Evolutionary conservation across 768 basidiomycete species (phyloP).

Genomic region (Amanita fuliginea): DNA sequence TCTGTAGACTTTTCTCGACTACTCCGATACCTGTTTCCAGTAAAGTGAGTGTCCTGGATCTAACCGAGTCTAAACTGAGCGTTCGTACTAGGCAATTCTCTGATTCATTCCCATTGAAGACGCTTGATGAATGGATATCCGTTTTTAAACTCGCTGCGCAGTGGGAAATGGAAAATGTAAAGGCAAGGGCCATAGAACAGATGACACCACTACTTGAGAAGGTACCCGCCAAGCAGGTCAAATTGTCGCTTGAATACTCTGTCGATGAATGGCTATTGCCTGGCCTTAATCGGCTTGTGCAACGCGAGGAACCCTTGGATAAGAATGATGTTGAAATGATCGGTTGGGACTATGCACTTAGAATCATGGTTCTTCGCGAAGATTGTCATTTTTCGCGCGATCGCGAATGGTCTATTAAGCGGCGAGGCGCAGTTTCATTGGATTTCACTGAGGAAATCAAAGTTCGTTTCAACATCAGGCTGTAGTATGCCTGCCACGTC

Average conservation of each 20-base stretch:
- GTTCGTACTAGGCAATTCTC: not conserved
- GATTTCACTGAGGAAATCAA: not conserved
- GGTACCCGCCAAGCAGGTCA: constrained; percentile 14
- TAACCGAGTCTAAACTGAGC: not conserved
- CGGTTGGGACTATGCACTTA: constrained; percentile 13
- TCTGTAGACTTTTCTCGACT: constrained; percentile 14
- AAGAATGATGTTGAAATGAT: constrained; percentile 13
- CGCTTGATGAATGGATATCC: constrained; percentile 17
- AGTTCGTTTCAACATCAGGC: not conserved
- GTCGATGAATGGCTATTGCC: constrained; percentile 19
- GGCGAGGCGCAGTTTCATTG: not conserved
- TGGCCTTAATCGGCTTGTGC: constrained; percentile 12
- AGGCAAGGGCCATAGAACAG: constrained; percentile 15
- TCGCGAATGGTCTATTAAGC: not conserved
- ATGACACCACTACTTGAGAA: constrained; percentile 11
- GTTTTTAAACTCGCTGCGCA: constrained; percentile 22
- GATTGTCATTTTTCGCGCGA: not conserved
- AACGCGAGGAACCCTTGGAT: constrained; percentile 13
- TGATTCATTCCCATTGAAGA: not conserved
- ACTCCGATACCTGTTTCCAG: constrained; percentile 12
- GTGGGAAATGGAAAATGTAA: constrained; percentile 22
- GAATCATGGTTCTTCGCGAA: constrained; percentile 14
- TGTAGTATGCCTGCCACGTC: not conserved
- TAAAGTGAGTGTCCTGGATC: not conserved
- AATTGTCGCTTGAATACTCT: constrained; percentile 14